Evolutionary conservation across 2,329 filamentous ascomycete species (phyloP).

Genomic region (Saccharata proteae): DNA sequence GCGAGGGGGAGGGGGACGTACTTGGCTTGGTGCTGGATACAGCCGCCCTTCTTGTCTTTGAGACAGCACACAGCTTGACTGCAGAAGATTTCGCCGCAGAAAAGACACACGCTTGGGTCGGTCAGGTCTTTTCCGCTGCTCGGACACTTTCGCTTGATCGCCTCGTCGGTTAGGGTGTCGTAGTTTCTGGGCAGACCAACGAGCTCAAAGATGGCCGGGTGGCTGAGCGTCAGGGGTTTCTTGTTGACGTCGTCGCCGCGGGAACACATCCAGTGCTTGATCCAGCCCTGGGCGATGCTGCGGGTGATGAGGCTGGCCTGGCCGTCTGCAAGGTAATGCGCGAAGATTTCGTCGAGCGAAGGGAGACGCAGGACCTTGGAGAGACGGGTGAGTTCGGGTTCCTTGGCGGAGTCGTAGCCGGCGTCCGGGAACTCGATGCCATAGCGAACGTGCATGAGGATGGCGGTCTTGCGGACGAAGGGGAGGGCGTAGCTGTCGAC

Average conservation of each 20-base stretch:
- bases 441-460: slow-evolving; percentile 78
- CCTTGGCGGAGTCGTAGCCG: slow-evolving; percentile 40
- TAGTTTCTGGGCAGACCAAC: slow-evolving; percentile 87
- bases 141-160: slow-evolving; percentile 70
- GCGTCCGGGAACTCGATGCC: slow-evolving; percentile 76
- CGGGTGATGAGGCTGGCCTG: slow-evolving; percentile 30
- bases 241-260: slow-evolving; percentile 21
- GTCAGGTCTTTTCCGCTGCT: slow-evolving; percentile 83
- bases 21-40: slow-evolving; percentile 81
- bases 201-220: slow-evolving; percentile 88
- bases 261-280: slow-evolving; percentile 52
- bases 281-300: slow-evolving; percentile 55
- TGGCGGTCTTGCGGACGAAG: slow-evolving; percentile 73
- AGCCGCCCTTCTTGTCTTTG: slow-evolving; percentile 47
- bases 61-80: slow-evolving; percentile 88
- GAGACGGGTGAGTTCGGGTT: slow-evolving; percentile 71
- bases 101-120: slow-evolving; percentile 83
- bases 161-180: slow-evolving; percentile 84
- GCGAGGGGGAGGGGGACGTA: slow-evolving; percentile 36
- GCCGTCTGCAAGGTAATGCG: slow-evolving; percentile 35
- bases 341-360: slow-evolving; percentile 66
- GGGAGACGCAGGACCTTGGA: slow-evolving; percentile 65
- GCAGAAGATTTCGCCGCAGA: slow-evolving; percentile 96
- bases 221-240: slow-evolving; percentile 45
- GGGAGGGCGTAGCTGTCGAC: slow-evolving; percentile 75